Evolutionary conservation across 1,284 basidiomycete genomes (phyloP).

Genomic region (Pseudozyma flocculosa): DNA sequence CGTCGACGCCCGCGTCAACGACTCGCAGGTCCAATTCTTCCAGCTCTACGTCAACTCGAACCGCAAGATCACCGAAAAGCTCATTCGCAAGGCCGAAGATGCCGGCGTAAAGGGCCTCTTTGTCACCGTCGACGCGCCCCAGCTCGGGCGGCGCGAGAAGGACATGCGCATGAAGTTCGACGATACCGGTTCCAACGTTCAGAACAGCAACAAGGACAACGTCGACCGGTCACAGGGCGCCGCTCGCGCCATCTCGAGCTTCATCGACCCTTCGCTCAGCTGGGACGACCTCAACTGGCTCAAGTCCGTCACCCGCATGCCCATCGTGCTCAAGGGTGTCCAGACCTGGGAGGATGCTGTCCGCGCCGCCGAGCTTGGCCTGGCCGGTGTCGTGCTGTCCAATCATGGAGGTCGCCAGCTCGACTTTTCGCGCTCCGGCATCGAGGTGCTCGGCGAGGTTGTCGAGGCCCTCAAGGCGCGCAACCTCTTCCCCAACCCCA

Average conservation of each 20-base stretch:
- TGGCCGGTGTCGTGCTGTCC: slow-evolving; percentile 58
- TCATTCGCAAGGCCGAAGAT: slow-evolving; percentile 71
- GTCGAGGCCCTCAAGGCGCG: slow-evolving; percentile 71
- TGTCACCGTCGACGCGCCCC: slow-evolving; percentile 84
- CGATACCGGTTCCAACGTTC: slow-evolving; percentile 61
- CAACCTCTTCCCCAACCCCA: slow-evolving; percentile 64
- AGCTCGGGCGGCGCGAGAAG: slow-evolving; percentile 79
- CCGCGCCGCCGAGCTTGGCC: slow-evolving; percentile 63
- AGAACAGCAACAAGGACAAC: slow-evolving; percentile 50
- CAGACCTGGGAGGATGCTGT: slow-evolving; percentile 69
- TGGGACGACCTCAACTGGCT: slow-evolving; percentile 72
- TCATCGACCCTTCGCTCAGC: slow-evolving; percentile 61
- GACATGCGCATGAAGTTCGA: slow-evolving; percentile 66
- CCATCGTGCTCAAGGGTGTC: slow-evolving; percentile 79
- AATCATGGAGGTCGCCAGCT: slow-evolving; percentile 62
- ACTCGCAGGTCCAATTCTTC: slow-evolving; percentile 62
- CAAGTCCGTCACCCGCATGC: slow-evolving; percentile 71
- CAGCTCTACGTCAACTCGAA: slow-evolving; percentile 80
- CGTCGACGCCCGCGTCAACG: slow-evolving; percentile 64
- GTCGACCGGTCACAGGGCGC: slow-evolving; percentile 48
- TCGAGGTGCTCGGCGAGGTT: slow-evolving; percentile 72
- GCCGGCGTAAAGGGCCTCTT: slow-evolving; percentile 79
- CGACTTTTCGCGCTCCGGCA: slow-evolving; percentile 49
- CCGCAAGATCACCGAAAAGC: slow-evolving; percentile 69
- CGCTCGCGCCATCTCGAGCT: slow-evolving; percentile 61